Evolutionary conservation across 805 yeast genomes (phyloP).

Genomic region (Priceomyces medius): DNA sequence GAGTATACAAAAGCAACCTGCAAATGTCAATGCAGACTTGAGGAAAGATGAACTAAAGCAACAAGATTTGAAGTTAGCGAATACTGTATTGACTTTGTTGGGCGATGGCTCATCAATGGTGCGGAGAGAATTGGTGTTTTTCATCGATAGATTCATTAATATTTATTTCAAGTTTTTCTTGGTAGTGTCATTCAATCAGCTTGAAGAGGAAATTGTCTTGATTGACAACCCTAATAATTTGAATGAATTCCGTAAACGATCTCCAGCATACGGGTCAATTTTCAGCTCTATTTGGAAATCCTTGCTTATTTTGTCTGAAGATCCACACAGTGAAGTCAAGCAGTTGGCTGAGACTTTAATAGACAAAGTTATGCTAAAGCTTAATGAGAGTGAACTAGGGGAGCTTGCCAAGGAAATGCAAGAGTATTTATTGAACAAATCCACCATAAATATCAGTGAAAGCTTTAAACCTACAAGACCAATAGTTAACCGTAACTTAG

Average conservation of each 20-base stretch:
- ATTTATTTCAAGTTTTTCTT: constrained; percentile 72
- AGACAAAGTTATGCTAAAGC: constrained; percentile 64
- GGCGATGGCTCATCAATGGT: constrained; percentile 91
- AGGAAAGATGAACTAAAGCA: constrained; percentile 52
- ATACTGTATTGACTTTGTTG: constrained; percentile 61
- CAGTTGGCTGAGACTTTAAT: constrained; percentile 70
- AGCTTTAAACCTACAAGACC: constrained; percentile 42
- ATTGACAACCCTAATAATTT: constrained; percentile 60
- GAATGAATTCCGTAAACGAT: constrained; percentile 61
- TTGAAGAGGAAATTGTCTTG: constrained; percentile 75
- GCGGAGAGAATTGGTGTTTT: constrained; percentile 77
- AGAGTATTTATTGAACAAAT: constrained; percentile 54
- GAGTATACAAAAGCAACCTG: constrained; percentile 14
- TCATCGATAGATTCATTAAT: constrained; percentile 70
- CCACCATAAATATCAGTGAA: constrained; percentile 39
- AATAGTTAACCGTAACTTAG: constrained; percentile 31
- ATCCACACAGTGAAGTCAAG: constrained; percentile 82
- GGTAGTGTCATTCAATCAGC: constrained; percentile 81
- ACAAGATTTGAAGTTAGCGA: constrained; percentile 70
- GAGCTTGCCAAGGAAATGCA: constrained; percentile 67
- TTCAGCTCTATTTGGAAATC: constrained; percentile 88
- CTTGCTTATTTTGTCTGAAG: constrained; percentile 73
- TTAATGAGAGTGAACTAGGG: constrained; percentile 65
- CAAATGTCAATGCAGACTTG: constrained; percentile 25
- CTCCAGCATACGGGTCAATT: constrained; percentile 85